Conservation (phyloP, 768 basidiomycete species). For the Kwoniella shandongensis region DNA sequence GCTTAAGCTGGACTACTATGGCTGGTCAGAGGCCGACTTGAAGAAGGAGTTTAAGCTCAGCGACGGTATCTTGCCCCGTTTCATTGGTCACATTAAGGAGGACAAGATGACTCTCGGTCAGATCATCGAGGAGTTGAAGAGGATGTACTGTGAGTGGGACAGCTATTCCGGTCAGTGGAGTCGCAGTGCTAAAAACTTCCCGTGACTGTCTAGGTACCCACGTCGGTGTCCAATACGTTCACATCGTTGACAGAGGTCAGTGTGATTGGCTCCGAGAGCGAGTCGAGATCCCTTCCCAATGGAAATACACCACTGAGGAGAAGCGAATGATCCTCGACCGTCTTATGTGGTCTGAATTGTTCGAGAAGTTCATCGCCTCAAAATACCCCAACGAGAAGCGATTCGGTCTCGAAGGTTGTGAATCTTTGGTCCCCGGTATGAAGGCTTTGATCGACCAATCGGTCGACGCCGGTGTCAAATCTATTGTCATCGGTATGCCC, state of each 20-base stretch:
- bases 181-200: conserved; percentile 52
- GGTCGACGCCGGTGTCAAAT: conserved; percentile 91
- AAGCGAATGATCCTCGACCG: conserved; percentile 99
- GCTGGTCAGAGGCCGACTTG: conserved; percentile 90
- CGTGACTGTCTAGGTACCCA: conserved; percentile 53
- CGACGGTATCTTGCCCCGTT: conserved; percentile 93
- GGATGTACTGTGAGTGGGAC: conserved; percentile 80
- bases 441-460: conserved; percentile 98
- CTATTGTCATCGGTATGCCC: conserved; percentile 98
- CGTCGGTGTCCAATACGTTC: conserved; percentile 57
- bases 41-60: conserved; percentile 92
- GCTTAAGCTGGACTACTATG: conserved; percentile 88
- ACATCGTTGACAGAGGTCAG: conserved; percentile 97
- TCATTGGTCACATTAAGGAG: conserved; percentile 73
- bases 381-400: conserved; percentile 99
- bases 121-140: conserved; percentile 83
- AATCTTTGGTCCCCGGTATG: conserved; percentile 97
- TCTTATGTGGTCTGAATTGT: conserved; percentile 99
- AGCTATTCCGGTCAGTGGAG: neutral
- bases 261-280: conserved; percentile 99
- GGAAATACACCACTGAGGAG: conserved; percentile 97
- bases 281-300: conserved; percentile 89
- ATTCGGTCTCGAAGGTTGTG: conserved; percentile 97
- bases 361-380: conserved; percentile 96
- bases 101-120: conserved; percentile 86